Base-by-base conservation (phyloP, 1,139 yeast genomes). In the Kurtzmaniella natalensis region DNA sequence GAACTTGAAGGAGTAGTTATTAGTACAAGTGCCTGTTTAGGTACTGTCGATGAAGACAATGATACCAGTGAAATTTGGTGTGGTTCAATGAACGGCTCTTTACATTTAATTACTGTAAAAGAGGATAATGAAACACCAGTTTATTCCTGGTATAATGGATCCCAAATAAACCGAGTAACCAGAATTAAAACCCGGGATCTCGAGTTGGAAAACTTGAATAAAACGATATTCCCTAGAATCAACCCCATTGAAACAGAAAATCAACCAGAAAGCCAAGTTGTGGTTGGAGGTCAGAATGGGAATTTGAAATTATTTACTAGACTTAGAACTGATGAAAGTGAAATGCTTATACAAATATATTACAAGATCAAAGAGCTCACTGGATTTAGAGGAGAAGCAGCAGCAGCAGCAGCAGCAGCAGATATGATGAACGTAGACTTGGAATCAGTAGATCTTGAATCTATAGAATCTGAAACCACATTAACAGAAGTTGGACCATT, bases 1-100 rank as follows among this genome's bases (percentile, higher is more conserved):
- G 13, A 17, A 17, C 19, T 26, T 8, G 13, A n/a, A 17, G 21
- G 17, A 11, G 14, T 11, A 11, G 26, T 23, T 3, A 14, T 23
- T 9, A 23, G 16, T 4, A 23, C 26, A 4, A 23, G 26, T 11
- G 26, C 26, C 7, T 23, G 26, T 23, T 11, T 23, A 16, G 14
- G 7, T 4, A 16, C 11, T 11, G 14, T 11, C 11, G 5, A 7
- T 23, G 26, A 7, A 7, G 5, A 5, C 5, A 16, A 23, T 5
- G 26, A 23, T 7, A 16, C 7, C 16, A 23, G 15, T 11, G 29
- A 26, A 15, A 17, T 26, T 5, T 26, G 29, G 29, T 26, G 29
- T 17, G 29, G 29, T 4, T 17, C 18, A 4, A 26, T 17, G 18
- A 26, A 11, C 7, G 29, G 29, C 11, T 23, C 26, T 3, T 23